Evolutionary conservation across 2,329 filamentous ascomycete species (phyloP).

Genomic region (Fusarium coffeatum): DNA sequence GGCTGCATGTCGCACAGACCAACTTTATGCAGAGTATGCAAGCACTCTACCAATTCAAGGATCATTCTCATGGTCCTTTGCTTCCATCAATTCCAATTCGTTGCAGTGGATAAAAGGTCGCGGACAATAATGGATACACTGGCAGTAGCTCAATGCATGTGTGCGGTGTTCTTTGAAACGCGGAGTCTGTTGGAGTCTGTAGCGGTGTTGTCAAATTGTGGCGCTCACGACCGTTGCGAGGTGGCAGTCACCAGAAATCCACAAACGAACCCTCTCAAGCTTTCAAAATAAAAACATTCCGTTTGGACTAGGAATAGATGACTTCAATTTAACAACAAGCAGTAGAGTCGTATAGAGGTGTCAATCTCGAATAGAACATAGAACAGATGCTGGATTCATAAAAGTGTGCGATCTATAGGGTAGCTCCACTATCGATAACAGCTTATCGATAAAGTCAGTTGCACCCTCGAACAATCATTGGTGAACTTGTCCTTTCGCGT

Average conservation of each 20-base stretch:
- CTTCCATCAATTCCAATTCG: not conserved
- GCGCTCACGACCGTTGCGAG: rapidly evolving
- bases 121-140: not conserved
- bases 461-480: not conserved
- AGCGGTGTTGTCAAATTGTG: not conserved
- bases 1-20: conserved; percentile 2
- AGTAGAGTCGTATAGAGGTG: not conserved
- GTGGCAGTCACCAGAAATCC: rapidly evolving
- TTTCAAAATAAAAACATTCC: too few species aligned
- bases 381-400: not conserved
- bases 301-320: too few species aligned
- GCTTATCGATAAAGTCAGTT: not conserved
- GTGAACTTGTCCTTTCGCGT: not conserved
- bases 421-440: rapidly evolving
- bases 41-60: conserved; percentile 6
- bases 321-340: too few species aligned
- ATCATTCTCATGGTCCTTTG: not conserved
- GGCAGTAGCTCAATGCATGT: not conserved
- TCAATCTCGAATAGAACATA: not conserved
- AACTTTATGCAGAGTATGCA: conserved; percentile 6
- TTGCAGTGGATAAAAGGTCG: not conserved
- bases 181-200: not conserved
- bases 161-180: not conserved
- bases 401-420: not conserved
- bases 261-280: too few species aligned